Percentiles rank a stretch among this genome's conserved stretches.
Evolutionary conservation across 192 early-diverging fungal species (phyloP).

Genomic region (Coemansia sp.): DNA sequence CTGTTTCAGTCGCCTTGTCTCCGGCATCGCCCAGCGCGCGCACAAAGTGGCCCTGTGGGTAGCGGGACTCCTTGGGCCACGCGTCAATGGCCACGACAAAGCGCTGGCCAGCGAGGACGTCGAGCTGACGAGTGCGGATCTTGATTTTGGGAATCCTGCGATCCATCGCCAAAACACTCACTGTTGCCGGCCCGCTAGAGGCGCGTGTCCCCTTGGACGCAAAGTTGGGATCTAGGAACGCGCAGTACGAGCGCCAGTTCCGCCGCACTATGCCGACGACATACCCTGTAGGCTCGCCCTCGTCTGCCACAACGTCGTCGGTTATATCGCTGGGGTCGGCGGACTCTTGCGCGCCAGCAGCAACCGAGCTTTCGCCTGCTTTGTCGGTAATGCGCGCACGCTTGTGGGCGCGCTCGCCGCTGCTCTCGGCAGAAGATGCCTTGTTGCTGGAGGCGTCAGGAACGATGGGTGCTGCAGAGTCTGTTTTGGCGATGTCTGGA

Average conservation of each 20-base stretch:
- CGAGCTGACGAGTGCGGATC: conserved; percentile 87
- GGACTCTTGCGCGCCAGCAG: conserved; percentile 8
- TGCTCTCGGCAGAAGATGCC: not conserved
- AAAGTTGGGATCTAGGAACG: conserved; percentile 76
- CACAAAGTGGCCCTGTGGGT: conserved; percentile 92
- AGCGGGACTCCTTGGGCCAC: conserved; percentile 78
- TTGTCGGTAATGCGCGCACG: conserved; percentile 22
- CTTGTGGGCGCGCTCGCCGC: conserved; percentile 17
- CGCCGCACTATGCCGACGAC: conserved; percentile 92
- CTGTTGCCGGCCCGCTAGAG: conserved; percentile 51
- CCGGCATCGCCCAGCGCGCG: conserved; percentile 85
- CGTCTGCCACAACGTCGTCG: conserved; percentile 5
- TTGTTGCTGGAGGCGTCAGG: conserved; percentile 19
- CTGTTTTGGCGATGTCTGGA: conserved; percentile 19
- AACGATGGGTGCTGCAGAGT: conserved; percentile 14
- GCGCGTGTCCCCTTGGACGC: conserved; percentile 58
- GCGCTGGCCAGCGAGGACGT: conserved; percentile 71
- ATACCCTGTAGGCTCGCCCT: conserved; percentile 73
- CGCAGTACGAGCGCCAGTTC: conserved; percentile 94
- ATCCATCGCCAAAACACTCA: conserved; percentile 88
- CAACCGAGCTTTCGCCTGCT: not conserved
- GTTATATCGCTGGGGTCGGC: conserved; percentile 22
- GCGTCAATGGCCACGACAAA: conserved; percentile 92
- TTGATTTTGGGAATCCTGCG: conserved; percentile 89
- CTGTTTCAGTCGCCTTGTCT: conserved; percentile 93